phyloP scores from a whole-genome alignment of 1,139 yeast species.

The Candida tetrigidarum region DNA sequence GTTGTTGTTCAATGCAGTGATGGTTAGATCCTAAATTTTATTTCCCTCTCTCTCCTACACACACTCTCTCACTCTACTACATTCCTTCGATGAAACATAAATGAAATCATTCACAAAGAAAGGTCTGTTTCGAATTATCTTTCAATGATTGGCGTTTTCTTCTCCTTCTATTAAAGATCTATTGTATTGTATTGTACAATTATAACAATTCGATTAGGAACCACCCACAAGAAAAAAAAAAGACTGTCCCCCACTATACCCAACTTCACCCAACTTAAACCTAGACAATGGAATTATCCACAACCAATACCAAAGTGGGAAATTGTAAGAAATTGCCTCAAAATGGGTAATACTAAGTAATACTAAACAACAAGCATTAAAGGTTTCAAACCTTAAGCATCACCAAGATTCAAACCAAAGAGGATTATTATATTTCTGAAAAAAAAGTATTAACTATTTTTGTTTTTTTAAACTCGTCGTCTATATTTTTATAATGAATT shows the following conservation, averaged over 20 bases:
- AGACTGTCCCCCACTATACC: too few species aligned
- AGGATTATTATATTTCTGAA: too few species aligned
- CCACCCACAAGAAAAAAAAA: neutral
- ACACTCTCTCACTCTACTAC: neutral
- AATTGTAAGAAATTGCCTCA: too few species aligned
- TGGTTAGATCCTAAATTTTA: neutral
- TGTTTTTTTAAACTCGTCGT: neutral
- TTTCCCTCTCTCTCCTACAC: neutral
- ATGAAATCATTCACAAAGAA: neutral
- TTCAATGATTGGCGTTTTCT: slow-evolving; percentile 1
- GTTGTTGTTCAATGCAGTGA: neutral
- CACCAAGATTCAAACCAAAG: too few species aligned
- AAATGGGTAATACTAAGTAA: too few species aligned
- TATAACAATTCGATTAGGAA: too few species aligned
- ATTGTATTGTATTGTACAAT: neutral
- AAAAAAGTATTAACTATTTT: too few species aligned
- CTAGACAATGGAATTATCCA: neutral
- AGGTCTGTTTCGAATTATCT: neutral
- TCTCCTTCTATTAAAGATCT: neutral
- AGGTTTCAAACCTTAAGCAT: too few species aligned
- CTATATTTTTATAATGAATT: neutral
- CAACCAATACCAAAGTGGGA: neutral
- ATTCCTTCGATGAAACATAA: slow-evolving; percentile 4
- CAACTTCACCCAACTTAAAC: neutral
- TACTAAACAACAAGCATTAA: too few species aligned